A percentile compares a stretch with the other conserved stretches of the same genome.
Conservation (phyloP, 2,329 filamentous ascomycete species). For the Exophiala phaeomuriformis region DNA sequence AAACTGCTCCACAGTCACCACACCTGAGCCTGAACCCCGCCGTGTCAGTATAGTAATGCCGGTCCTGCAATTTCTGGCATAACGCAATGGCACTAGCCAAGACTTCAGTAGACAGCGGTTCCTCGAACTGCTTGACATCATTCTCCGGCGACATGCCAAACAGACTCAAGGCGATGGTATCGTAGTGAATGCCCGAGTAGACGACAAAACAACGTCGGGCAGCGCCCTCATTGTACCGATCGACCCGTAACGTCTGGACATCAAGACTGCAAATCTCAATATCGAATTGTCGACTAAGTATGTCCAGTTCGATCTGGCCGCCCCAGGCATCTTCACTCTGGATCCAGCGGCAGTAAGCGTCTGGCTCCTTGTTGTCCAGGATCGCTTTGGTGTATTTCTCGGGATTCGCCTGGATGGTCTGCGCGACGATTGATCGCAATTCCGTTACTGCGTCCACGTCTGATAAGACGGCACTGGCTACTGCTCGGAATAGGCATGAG, state of each 20-base stretch:
- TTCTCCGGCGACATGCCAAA: constrained; percentile 60
- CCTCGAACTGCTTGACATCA: constrained; percentile 69
- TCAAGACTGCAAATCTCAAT: constrained; percentile 81
- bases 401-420: constrained; percentile 66
- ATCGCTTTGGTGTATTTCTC: constrained; percentile 68
- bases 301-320: constrained; percentile 80
- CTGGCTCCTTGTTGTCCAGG: constrained; percentile 59
- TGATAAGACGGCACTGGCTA: constrained; percentile 70
- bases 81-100: constrained; percentile 57
- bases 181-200: constrained; percentile 91
- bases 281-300: constrained; percentile 75
- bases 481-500: constrained; percentile 84
- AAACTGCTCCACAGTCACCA: constrained; percentile 48
- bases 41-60: constrained; percentile 84
- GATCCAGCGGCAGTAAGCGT: constrained; percentile 76
- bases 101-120: constrained; percentile 45
- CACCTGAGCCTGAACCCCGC: constrained; percentile 71
- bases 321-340: constrained; percentile 78
- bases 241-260: constrained; percentile 60
- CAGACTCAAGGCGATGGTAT: constrained; percentile 71
- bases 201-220: constrained; percentile 61
- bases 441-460: constrained; percentile 61
- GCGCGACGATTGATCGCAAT: constrained; percentile 69
- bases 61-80: constrained; percentile 59
- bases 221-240: constrained; percentile 71